phyloP scores from a whole-genome alignment of 1,284 basidiomycete species.

The Cryptococcus sp. region DNA sequence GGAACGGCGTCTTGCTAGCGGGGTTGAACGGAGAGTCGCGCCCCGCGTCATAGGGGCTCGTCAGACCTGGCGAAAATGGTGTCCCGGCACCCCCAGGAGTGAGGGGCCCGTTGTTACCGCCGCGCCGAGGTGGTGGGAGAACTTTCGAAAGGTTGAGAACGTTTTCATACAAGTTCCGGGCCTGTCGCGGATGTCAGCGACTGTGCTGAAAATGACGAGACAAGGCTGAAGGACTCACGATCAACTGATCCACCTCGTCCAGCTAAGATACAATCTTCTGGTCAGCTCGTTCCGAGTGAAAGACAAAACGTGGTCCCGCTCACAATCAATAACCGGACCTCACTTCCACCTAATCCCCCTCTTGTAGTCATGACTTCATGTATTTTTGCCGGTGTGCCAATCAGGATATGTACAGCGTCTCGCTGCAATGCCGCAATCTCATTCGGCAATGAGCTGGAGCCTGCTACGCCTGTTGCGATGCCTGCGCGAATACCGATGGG shows the following conservation, averaged over 20 bases:
- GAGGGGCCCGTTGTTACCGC: conserved; percentile 42
- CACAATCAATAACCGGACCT: conserved; percentile 82
- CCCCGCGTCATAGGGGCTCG: conserved; percentile 50
- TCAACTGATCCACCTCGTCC: conserved; percentile 96
- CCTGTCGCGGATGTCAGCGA: conserved; percentile 47
- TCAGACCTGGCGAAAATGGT: conserved; percentile 46
- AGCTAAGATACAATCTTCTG: conserved; percentile 52
- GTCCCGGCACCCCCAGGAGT: conserved; percentile 33
- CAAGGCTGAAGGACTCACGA: conserved; percentile 50
- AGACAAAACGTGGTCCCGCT: conserved; percentile 15
- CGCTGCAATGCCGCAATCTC: conserved; percentile 83
- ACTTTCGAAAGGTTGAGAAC: conserved; percentile 90
- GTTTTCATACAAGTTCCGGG: conserved; percentile 91
- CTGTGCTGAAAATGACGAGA: not conserved
- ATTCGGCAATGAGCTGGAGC: conserved; percentile 66
- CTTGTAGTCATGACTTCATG: conserved; percentile 86
- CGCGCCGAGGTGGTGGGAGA: conserved; percentile 78
- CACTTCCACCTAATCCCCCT: conserved; percentile 64
- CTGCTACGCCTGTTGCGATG: conserved; percentile 75
- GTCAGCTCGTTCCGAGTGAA: not conserved
- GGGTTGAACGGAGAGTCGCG: conserved; percentile 60
- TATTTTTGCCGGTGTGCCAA: conserved; percentile 94
- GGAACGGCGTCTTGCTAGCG: conserved; percentile 53
- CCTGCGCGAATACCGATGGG: conserved; percentile 86
- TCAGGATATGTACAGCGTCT: conserved; percentile 89